Percentiles rank a stretch among this genome's conserved stretches.
phyloP scores from a whole-genome alignment of 306 rosid species.

The Cucumis hystrix region DNA sequence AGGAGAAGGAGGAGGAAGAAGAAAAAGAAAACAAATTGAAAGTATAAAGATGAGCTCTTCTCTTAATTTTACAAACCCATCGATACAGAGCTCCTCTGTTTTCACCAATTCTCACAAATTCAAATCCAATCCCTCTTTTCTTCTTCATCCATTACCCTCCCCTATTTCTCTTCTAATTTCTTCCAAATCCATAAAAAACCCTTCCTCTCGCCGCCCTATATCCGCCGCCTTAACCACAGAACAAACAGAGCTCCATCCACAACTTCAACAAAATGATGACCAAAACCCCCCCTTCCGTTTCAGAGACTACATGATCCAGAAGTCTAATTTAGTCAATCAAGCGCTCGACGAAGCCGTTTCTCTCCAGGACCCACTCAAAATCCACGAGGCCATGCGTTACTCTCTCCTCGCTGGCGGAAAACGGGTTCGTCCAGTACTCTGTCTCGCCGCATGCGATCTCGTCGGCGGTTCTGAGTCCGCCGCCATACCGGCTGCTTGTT shows the following conservation, averaged over 20 bases:
- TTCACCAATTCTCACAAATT: constrained; percentile 15
- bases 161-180: neutral
- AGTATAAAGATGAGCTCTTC: constrained; percentile 20
- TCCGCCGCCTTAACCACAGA: constrained; percentile 13
- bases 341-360: constrained; percentile 31
- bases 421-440: constrained; percentile 42
- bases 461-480: constrained; percentile 24
- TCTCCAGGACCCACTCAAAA: constrained; percentile 25
- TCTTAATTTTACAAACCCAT: constrained; percentile 14
- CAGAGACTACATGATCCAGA: constrained; percentile 26
- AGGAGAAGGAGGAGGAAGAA: neutral
- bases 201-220: neutral
- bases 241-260: neutral
- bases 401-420: constrained; percentile 61
- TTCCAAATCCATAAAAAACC: neutral
- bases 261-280: neutral
- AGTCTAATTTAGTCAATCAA: constrained; percentile 23
- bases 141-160: neutral
- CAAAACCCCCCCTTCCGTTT: constrained; percentile 20
- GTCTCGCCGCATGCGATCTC: constrained; percentile 45
- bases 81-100: constrained; percentile 9
- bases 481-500: constrained; percentile 41
- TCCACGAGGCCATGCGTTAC: constrained; percentile 49
- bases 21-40: neutral
- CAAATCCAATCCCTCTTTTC: constrained; percentile 1